Conservation (phyloP, 371 early-diverging fungal genomes). For the Apophysomyces sp. region DNA sequence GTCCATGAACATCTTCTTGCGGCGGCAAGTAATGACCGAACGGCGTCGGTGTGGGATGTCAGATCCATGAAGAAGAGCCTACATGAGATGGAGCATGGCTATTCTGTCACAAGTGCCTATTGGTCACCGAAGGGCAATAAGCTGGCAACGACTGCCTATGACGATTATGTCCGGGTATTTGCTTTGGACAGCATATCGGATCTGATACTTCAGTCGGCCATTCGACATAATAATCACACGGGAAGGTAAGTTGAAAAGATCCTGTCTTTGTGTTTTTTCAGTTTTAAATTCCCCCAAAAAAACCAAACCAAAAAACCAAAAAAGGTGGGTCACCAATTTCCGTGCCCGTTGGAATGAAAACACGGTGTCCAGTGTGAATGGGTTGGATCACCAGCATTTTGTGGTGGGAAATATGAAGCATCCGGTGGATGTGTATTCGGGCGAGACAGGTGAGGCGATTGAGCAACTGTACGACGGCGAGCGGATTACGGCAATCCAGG, state of each 20-base stretch:
- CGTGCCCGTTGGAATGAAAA: conserved; percentile 70
- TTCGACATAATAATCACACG: conserved; percentile 68
- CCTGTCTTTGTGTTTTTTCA: background rate
- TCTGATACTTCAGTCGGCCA: conserved; percentile 35
- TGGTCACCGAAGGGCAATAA: conserved; percentile 69
- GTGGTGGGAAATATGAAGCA: conserved; percentile 73
- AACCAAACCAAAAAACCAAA: background rate
- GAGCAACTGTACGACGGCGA: conserved; percentile 49
- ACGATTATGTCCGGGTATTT: conserved; percentile 53
- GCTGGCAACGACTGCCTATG: conserved; percentile 48
- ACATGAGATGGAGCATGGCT: conserved; percentile 47
- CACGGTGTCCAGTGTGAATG: conserved; percentile 15
- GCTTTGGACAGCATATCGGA: conserved; percentile 34
- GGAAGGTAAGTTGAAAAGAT: conserved; percentile 43
- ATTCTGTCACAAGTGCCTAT: conserved; percentile 67
- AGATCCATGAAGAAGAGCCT: conserved; percentile 45
- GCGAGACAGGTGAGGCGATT: conserved; percentile 55
- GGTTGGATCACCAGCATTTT: conserved; percentile 45
- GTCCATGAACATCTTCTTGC: conserved; percentile 58
- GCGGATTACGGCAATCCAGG: conserved; percentile 66
- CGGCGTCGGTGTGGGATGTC: conserved; percentile 74
- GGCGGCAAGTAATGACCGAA: conserved; percentile 66
- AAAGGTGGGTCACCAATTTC: conserved; percentile 74
- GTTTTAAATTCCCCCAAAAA: background rate
- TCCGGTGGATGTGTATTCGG: conserved; percentile 61